Percentiles rank a stretch among this genome's conserved stretches.
These are phyloP conservation scores for Luffa acutangula DNA, from an alignment of 306 rosid genomes.

Conservation along the genomic window DNA sequence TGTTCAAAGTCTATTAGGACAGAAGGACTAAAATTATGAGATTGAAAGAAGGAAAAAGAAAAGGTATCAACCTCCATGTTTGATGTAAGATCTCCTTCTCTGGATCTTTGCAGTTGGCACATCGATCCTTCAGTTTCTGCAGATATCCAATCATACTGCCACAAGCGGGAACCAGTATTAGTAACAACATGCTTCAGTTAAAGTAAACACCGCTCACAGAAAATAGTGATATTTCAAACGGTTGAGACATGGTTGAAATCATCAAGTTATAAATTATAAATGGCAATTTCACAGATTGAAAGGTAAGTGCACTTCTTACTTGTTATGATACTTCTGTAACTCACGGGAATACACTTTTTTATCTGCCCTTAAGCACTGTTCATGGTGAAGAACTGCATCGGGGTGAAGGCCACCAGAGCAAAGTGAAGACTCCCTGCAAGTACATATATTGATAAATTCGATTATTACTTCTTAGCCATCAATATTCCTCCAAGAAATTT, in stretches of 20 bases:
- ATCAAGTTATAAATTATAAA: neutral
- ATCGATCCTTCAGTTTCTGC: constrained; percentile 51
- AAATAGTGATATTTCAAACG: neutral
- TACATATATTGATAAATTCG: constrained; percentile 22
- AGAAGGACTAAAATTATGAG: neutral
- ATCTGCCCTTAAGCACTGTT: constrained; percentile 38
- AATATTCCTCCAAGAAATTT: constrained; percentile 2
- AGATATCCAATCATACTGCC: constrained; percentile 74
- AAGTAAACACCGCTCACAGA: neutral
- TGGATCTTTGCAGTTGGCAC: constrained; percentile 58
- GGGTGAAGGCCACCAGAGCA: constrained; percentile 88
- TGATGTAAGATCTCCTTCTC: constrained; percentile 61
- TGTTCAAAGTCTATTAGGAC: neutral
- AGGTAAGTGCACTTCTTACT: constrained; percentile 34
- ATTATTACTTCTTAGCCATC: constrained; percentile 7
- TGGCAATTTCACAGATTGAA: constrained; percentile 11
- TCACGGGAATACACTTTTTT: constrained; percentile 49
- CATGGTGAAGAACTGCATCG: constrained; percentile 46
- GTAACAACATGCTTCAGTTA: constrained; percentile 1
- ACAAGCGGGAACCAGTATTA: constrained; percentile 19
- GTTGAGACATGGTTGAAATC: neutral
- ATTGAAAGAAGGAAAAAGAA: neutral
- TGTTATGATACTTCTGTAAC: constrained; percentile 67
- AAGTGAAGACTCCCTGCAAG: constrained; percentile 75
- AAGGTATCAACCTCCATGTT: constrained; percentile 50